These are phyloP conservation scores for Nakazawaea sp. DNA, from an alignment of 805 yeast species.

Conservation along the genomic window DNA sequence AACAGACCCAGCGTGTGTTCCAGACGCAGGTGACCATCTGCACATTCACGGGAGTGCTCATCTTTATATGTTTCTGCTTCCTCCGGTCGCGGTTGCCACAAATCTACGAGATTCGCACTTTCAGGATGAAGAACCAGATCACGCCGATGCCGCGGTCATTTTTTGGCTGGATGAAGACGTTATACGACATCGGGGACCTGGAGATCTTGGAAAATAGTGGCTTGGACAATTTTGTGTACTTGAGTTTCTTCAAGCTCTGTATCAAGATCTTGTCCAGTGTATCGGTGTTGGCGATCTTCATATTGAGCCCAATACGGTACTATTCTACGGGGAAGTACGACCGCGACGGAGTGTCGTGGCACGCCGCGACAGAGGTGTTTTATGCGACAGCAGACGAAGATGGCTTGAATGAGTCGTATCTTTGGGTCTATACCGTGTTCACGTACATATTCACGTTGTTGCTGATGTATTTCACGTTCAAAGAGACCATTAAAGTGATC, in stretches of 20 bases:
- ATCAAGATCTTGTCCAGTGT: constrained; percentile 61
- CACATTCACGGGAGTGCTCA: constrained; percentile 34
- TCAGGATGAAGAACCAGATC: constrained; percentile 29
- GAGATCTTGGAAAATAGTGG: constrained; percentile 88
- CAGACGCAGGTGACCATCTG: constrained; percentile 47
- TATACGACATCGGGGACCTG: constrained; percentile 59
- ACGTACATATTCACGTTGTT: constrained; percentile 47
- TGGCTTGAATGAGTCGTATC: constrained; percentile 18
- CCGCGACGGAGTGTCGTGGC: constrained; percentile 31
- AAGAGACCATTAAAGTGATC: constrained; percentile 41
- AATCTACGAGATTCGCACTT: constrained; percentile 48
- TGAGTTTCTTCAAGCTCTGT: constrained; percentile 87
- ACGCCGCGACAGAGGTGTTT: constrained; percentile 15
- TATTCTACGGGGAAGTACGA: constrained; percentile 79
- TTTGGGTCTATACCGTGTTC: constrained; percentile 49
- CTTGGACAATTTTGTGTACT: constrained; percentile 85
- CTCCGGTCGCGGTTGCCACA: constrained; percentile 49
- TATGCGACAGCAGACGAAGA: constrained; percentile 1
- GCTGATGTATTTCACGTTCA: constrained; percentile 36
- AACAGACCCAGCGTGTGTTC: constrained; percentile 47
- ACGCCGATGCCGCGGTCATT: constrained; percentile 27
- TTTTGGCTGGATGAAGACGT: constrained; percentile 76
- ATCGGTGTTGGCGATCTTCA: constrained; percentile 59
- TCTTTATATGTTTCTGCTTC: constrained; percentile 43
- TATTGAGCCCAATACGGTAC: constrained; percentile 81